Percentiles rank a stretch among this genome's conserved stretches.
Evolutionary conservation across 2,329 filamentous ascomycete species (phyloP).

Genomic region (Scleromitrula shiraiana): DNA sequence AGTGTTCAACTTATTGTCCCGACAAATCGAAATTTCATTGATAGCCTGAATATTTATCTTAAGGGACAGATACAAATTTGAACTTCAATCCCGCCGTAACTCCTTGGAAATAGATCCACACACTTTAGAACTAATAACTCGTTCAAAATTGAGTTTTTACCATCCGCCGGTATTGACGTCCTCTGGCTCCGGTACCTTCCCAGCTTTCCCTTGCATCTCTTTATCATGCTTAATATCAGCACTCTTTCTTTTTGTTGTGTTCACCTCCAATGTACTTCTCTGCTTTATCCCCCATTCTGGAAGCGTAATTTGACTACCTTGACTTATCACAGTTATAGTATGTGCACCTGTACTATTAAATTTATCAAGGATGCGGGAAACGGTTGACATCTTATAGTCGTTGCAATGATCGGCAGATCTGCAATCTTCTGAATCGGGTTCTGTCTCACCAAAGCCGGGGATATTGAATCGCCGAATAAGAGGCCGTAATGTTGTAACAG

Average conservation of each 20-base stretch:
- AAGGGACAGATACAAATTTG: no score
- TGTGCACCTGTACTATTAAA: conserved; percentile 5
- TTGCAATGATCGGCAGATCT: background rate
- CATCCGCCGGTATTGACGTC: conserved; percentile 8
- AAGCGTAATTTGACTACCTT: conserved; percentile 1
- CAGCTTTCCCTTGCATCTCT: conserved; percentile 3
- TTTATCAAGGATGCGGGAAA: conserved; percentile 3
- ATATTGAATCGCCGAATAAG: conserved; percentile 3
- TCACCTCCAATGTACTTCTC: background rate
- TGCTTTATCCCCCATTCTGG: background rate
- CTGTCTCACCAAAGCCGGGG: background rate
- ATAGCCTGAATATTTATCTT: no score
- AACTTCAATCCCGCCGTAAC: no score
- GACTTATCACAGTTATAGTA: conserved; percentile 2
- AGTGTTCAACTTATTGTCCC: no score
- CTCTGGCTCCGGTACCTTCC: conserved; percentile 1
- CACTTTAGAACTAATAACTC: no score
- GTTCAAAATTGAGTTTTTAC: no score
- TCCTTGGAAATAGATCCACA: no score
- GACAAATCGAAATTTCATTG: no score
- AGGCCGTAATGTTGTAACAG: conserved; percentile 6
- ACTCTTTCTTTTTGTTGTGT: background rate
- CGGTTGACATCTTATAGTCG: conserved; percentile 5
- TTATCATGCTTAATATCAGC: conserved; percentile 2
- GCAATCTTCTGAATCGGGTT: background rate